A percentile compares a stretch with the other conserved stretches of the same genome.
Conservation (phyloP, 2,329 filamentous ascomycete genomes). For the Colletotrichum siamense region DNA sequence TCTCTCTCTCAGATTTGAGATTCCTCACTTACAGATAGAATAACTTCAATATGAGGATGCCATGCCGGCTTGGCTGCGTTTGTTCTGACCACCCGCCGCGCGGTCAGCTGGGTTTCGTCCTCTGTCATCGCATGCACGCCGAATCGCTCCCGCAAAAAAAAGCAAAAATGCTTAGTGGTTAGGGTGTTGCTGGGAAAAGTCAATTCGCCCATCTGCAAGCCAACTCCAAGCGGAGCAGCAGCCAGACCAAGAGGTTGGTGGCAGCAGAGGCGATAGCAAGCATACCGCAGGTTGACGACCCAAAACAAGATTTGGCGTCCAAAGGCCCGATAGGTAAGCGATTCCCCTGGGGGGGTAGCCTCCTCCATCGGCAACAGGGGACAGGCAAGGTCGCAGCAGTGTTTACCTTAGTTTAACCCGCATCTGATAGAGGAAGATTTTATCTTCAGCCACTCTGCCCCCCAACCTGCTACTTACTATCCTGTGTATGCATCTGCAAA, state of each 20-base stretch:
- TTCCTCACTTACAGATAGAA: not conserved
- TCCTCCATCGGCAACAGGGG: not conserved
- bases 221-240: not conserved
- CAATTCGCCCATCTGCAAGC: not conserved
- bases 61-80: not conserved
- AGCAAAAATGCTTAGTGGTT: not conserved
- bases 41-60: not conserved
- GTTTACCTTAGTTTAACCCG: not conserved
- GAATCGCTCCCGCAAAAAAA: not conserved
- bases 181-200: not conserved
- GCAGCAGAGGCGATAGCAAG: not conserved
- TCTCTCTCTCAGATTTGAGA: not conserved
- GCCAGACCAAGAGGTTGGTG: not conserved
- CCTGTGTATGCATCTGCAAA: not conserved
- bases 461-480: no score
- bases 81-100: not conserved
- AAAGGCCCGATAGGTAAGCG: conserved; percentile 8
- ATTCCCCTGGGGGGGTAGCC: not conserved
- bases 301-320: conserved; percentile 3
- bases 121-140: not conserved
- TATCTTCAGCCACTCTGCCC: not conserved
- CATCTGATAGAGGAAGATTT: not conserved
- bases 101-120: not conserved
- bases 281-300: not conserved
- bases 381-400: not conserved